Evolutionary conservation across 2,329 filamentous ascomycete genomes (phyloP), one percentile per base, ranked within the genome.

Genomic region (Tolypocladium pustulatum): DNA sequence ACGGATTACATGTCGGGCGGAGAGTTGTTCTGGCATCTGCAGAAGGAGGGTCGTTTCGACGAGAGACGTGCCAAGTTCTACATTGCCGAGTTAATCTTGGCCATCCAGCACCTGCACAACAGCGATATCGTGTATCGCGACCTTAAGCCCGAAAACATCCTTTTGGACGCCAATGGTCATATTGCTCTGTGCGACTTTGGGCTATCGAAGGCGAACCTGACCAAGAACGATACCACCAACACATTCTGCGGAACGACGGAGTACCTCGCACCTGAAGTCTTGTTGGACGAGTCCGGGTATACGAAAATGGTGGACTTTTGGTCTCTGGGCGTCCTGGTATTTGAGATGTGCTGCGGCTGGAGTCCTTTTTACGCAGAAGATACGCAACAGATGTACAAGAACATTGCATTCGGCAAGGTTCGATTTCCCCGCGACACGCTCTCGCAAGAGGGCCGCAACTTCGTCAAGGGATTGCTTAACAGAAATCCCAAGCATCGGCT

Each of bases 231-330:
- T 63, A 99, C 94, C 0, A 99, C 94, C 57, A 99, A 97, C 75
- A 99, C 94, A 0, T 99, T 99, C 74, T 99, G 94, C 71, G 94
- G 94, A 61, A 99, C 94, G 1, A 99, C 94, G 0, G 94, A 99
- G 72, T 99, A 99, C 70, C 82, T 99, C 25, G 94, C 94, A 0
- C 94, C 94, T 0, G 94, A 99, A 70, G 94, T 97, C 3, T 80
- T 99, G 17, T 78, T 99, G 52, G 94, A 99, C 66, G 94, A 99
- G 76, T 90, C 91, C 68, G 94, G 94, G 38, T 99, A 99, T 74
- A 97, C 94, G 58, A 97, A 97, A 77, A 97, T 99, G 94, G 94
- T 99, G 8, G 94, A 99, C 72, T 99, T 97, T 73, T 99, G 94
- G 94, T 99, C 94, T 1, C 81, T 99, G 15, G 94, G 94, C 59